These are phyloP conservation scores for Fusarium subtropicale DNA, from an alignment of 2,329 filamentous ascomycete genomes.

Conservation along the genomic window DNA sequence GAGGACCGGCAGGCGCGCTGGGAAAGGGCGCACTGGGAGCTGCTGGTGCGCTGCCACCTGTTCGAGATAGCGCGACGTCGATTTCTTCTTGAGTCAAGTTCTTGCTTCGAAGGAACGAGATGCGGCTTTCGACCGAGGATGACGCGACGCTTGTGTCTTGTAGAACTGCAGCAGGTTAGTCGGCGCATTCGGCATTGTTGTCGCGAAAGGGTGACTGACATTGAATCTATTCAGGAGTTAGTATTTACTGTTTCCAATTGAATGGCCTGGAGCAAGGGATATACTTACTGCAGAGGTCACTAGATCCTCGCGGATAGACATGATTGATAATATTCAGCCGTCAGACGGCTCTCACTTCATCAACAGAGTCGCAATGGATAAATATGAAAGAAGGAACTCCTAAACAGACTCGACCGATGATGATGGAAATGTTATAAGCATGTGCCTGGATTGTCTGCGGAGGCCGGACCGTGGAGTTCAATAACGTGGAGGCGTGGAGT, in stretches of 20 bases:
- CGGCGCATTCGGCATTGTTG: background rate
- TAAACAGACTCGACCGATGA: conserved; percentile 22
- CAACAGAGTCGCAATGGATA: conserved; percentile 26
- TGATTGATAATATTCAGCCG: conserved; percentile 54
- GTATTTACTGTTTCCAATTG: conserved; percentile 23
- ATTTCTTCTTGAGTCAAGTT: conserved; percentile 98
- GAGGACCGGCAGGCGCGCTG: conserved; percentile 57
- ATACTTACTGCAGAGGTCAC: conserved; percentile 79
- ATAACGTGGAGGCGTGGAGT: conserved; percentile 42
- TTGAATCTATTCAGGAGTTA: conserved; percentile 52
- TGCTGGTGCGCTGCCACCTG: conserved; percentile 68
- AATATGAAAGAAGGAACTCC: conserved; percentile 10
- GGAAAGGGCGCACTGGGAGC: conserved; percentile 56
- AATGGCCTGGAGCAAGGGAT: conserved; percentile 12
- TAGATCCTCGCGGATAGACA: conserved; percentile 94
- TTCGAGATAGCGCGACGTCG: conserved; percentile 82
- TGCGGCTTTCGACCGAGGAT: conserved; percentile 90
- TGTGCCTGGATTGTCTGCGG: conserved; percentile 45
- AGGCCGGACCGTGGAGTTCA: conserved; percentile 35
- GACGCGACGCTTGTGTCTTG: conserved; percentile 92
- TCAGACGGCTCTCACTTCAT: conserved; percentile 43
- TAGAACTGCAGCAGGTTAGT: conserved; percentile 71
- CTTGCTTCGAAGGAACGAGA: conserved; percentile 94
- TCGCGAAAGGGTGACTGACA: conserved; percentile 52
- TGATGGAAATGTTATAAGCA: conserved; percentile 44